Conservation (phyloP, 2,329 filamentous ascomycete genomes). For the Paecilomyces sp. region DNA sequence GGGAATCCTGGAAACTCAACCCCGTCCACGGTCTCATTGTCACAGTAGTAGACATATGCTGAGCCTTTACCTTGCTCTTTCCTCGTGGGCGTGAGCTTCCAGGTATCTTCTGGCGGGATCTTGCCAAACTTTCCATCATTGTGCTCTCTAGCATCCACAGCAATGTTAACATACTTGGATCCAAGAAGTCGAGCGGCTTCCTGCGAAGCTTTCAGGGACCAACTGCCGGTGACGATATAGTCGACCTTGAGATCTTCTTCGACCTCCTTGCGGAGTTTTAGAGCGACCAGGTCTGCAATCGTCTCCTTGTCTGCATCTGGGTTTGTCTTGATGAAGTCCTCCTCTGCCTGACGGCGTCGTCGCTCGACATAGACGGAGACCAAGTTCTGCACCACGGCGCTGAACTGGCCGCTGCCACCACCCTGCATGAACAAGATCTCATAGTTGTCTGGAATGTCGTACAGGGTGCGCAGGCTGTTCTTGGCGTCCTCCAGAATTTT, state of each 20-base stretch:
- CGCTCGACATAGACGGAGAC: conserved; percentile 74
- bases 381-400: conserved; percentile 75
- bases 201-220: conserved; percentile 82
- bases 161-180: conserved; percentile 69
- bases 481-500: conserved; percentile 75
- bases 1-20: conserved; percentile 81
- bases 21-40: conserved; percentile 84
- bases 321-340: conserved; percentile 42
- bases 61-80: conserved; percentile 44
- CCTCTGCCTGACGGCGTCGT: conserved; percentile 53
- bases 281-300: conserved; percentile 51
- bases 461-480: conserved; percentile 61
- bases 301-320: conserved; percentile 41
- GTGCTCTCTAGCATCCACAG: conserved; percentile 53
- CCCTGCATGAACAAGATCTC: conserved; percentile 84
- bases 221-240: conserved; percentile 84
- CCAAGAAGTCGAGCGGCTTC: conserved; percentile 76
- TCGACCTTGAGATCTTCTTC: conserved; percentile 70
- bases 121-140: conserved; percentile 78
- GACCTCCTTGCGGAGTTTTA: conserved; percentile 57
- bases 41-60: conserved; percentile 80
- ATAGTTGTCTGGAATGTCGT: conserved; percentile 80
- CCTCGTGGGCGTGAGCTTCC: conserved; percentile 61
- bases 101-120: conserved; percentile 70
- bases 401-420: conserved; percentile 81